phyloP scores from a whole-genome alignment of 495 filamentous ascomycete species.

The Trichoderma orchidacearum region DNA sequence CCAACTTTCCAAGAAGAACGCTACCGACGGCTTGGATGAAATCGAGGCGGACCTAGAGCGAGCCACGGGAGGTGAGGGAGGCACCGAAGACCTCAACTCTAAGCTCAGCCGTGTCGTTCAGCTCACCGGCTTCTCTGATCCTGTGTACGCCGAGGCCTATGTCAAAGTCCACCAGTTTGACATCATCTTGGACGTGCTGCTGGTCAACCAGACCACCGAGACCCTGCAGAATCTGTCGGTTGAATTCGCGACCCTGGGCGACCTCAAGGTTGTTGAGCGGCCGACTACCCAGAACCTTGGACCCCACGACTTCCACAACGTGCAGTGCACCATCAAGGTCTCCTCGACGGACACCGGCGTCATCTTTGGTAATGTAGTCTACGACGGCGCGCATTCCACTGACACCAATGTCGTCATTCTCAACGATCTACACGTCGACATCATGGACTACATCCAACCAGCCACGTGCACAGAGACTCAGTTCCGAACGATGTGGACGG shows the following conservation, averaged over 20 bases:
- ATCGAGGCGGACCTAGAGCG: conserved; percentile 84
- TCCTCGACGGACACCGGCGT: conserved; percentile 97
- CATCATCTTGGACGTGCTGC: conserved; percentile 89
- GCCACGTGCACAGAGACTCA: conserved; percentile 94
- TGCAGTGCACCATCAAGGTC: conserved; percentile 98
- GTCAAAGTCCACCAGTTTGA: conserved; percentile 99
- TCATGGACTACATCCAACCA: conserved; percentile 99
- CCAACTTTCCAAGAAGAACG: conserved; percentile 84
- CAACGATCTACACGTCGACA: conserved; percentile 97
- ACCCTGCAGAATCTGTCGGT: conserved; percentile 95
- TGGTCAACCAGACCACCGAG: conserved; percentile 96
- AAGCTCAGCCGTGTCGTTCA: conserved; percentile 96
- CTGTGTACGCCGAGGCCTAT: conserved; percentile 96
- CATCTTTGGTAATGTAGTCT: conserved; percentile 98
- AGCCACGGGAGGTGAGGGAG: conserved; percentile 81
- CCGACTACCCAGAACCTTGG: conserved; percentile 92
- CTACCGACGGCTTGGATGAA: conserved; percentile 70
- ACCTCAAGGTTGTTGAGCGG: conserved; percentile 94
- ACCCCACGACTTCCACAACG: conserved; percentile 92
- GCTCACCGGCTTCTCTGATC: conserved; percentile 95
- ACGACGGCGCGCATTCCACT: conserved; percentile 88
- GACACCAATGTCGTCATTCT: conserved; percentile 97
- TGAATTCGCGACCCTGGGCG: conserved; percentile 94
- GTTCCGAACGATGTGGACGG: conserved; percentile 99
- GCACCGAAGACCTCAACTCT: conserved; percentile 68